phyloP scores from a whole-genome alignment of 202 grass and related monocot species.

The Setaria viridis region DNA sequence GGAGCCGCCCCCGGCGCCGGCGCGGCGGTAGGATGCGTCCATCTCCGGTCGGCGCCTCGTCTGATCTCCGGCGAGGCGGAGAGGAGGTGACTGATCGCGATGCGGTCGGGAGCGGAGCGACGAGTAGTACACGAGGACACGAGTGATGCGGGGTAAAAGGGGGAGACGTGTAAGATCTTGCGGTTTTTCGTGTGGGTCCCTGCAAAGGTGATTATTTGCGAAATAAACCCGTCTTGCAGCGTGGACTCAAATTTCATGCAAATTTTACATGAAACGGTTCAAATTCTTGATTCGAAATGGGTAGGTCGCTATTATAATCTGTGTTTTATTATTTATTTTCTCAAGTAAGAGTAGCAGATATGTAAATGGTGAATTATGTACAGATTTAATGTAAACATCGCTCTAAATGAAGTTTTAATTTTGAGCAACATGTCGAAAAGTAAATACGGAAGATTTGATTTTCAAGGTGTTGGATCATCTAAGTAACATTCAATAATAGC shows the following conservation, averaged over 20 bases:
- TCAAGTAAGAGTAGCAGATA: background rate
- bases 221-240: fast-evolving
- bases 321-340: background rate
- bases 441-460: background rate
- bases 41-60: background rate
- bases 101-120: slow-evolving; percentile 40
- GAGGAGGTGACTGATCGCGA: slow-evolving; percentile 52
- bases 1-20: slow-evolving; percentile 48
- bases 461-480: background rate
- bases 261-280: background rate
- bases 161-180: slow-evolving; percentile 46
- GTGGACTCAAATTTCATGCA: background rate
- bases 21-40: slow-evolving; percentile 50
- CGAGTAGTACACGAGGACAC: slow-evolving; percentile 32
- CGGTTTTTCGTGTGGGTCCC: background rate
- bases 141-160: slow-evolving; percentile 40
- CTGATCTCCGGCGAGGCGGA: slow-evolving; percentile 53
- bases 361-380: background rate
- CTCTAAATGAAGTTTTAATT: background rate
- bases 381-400: background rate
- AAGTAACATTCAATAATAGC: background rate
- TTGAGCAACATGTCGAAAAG: background rate
- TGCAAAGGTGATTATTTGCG: background rate
- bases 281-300: background rate
- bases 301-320: background rate